These are phyloP conservation scores for Colletotrichum tropicale DNA, from an alignment of 2,329 filamentous ascomycete genomes.

Conservation along the genomic window DNA sequence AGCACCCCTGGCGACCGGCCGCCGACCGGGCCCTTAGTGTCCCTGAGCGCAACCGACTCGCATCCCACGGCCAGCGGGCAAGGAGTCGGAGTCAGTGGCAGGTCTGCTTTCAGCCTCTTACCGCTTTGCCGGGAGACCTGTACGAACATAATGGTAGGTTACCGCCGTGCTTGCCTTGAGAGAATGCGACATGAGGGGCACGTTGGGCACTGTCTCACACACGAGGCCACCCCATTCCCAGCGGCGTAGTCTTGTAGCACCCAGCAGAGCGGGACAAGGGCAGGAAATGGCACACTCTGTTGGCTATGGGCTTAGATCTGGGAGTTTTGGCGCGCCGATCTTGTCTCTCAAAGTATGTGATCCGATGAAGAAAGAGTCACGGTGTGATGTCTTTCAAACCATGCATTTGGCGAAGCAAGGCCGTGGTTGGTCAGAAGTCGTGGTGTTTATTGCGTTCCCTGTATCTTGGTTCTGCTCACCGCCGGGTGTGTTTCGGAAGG, in stretches of 20 bases:
- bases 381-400: background rate
- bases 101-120: background rate
- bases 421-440: background rate
- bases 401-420: background rate
- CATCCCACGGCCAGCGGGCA: background rate
- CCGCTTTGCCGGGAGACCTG: background rate
- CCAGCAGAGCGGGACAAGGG: background rate
- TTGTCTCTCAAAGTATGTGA: background rate
- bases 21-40: background rate
- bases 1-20: background rate
- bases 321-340: background rate
- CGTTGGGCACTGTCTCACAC: background rate
- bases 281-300: background rate
- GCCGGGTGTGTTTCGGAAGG: background rate
- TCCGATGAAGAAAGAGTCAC: background rate
- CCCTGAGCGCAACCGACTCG: background rate
- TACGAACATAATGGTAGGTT: background rate
- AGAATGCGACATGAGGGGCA: background rate
- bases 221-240: background rate
- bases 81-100: background rate
- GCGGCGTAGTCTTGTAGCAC: background rate
- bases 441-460: background rate
- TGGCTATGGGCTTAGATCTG: background rate
- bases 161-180: background rate
- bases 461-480: constrained; percentile 2